Conservation (phyloP, 2,329 filamentous ascomycete genomes). For the Curvularia sp. region DNA sequence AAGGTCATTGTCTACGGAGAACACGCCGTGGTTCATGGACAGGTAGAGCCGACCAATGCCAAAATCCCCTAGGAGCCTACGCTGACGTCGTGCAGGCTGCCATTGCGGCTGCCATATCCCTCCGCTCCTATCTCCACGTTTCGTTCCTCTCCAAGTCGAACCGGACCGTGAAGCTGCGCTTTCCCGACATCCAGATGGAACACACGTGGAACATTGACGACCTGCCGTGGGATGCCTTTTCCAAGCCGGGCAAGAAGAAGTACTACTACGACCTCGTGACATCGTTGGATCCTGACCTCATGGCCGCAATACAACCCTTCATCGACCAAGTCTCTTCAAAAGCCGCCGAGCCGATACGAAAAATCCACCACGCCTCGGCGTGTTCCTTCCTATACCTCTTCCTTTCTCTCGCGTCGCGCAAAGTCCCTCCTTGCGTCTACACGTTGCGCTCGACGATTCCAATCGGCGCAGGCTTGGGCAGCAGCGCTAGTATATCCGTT, state of each 20-base stretch:
- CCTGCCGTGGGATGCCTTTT: slow-evolving; percentile 85
- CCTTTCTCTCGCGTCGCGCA: slow-evolving; percentile 80
- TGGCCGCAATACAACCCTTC: slow-evolving; percentile 81
- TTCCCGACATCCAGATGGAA: slow-evolving; percentile 86
- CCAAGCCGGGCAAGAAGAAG: slow-evolving; percentile 84
- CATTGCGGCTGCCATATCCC: slow-evolving; percentile 91
- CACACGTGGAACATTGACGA: slow-evolving; percentile 96
- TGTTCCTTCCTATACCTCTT: slow-evolving; percentile 92
- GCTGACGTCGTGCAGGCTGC: slow-evolving; percentile 67
- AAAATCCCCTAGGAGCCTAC: not conserved
- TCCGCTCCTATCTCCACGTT: slow-evolving; percentile 95
- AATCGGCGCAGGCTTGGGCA: slow-evolving; percentile 88
- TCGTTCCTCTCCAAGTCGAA: slow-evolving; percentile 92
- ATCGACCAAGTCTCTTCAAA: slow-evolving; percentile 73
- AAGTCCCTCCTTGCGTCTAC: slow-evolving; percentile 83
- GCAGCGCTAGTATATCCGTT: slow-evolving; percentile 92
- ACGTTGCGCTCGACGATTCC: slow-evolving; percentile 93
- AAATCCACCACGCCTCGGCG: slow-evolving; percentile 83
- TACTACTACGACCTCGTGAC: slow-evolving; percentile 88
- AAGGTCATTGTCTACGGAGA: slow-evolving; percentile 99
- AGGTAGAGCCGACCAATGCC: slow-evolving; percentile 61
- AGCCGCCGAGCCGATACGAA: slow-evolving; percentile 74
- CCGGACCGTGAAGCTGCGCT: slow-evolving; percentile 84
- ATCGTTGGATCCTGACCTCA: slow-evolving; percentile 79
- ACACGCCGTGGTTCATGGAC: slow-evolving; percentile 96